Base-by-base conservation (phyloP, 805 yeast genomes). In the Starmerella vaccinii region DNA sequence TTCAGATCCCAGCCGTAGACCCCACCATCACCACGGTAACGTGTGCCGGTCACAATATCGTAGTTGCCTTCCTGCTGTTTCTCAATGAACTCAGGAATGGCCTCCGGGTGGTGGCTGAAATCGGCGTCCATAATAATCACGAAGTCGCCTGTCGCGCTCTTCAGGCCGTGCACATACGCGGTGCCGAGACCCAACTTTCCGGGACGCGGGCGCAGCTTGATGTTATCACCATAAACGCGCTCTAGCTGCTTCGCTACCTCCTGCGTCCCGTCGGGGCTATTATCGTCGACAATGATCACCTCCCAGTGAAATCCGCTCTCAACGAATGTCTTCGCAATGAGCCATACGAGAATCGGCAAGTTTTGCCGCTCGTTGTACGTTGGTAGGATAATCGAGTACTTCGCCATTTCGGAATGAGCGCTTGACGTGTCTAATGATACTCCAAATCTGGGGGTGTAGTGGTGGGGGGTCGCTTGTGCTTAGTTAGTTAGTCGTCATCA, bases 81-180 rank as follows among this genome's bases (percentile, higher is more conserved):
- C 49, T 73, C 74, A 61, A 83, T 82, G 64, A 82, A 82, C 63
- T 80, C 71, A 7, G 89, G 90, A 65, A 82, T 82, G 26, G 88
- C 83, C 59, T 78, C 81, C 22, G 90, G 90, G 64, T 61, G 62
- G 65, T 82, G 90, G 6, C 86, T 80, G 68, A 83, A 82, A 64
- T 82, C 90, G 16, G 90, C 90, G 63, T 82, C 90, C 90, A 82
- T 82, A 59, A 83, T 82, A 55, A 82, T 77, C 46, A 82, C 88
- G 64, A 73, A 82, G 66, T 83, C 76, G 43, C 90, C 90, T 19
- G 81, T 76, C 46, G 76, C 86, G 59, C 61, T 80, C 63, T 83
- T 74, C 58, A 82, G 73, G 1, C 88, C 90, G 60, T 83, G 88
- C 40, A 82, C 82, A 59, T 82, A 82, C 16, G 90, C 90, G 29